Evolutionary conservation across 768 basidiomycete species (phyloP), one percentile per base, ranked within the genome.

Genomic region (Albatrellus ellisii): DNA sequence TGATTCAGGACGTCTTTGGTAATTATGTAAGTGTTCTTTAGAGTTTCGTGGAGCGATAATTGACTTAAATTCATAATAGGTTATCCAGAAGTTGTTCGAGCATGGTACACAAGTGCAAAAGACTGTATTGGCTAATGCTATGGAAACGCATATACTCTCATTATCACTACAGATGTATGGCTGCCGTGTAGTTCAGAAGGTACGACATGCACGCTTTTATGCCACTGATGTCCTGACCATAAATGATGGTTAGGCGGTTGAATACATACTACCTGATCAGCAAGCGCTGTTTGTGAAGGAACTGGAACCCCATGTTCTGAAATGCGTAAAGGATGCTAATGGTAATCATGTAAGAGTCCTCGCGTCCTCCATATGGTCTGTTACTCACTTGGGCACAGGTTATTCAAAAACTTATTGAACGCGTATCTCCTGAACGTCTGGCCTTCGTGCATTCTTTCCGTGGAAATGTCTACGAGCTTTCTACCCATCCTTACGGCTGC

Each of bases 141-240:
- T 99, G 72, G 79, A 88, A 54, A 77, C 78, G 0, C 78, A 83
- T 53, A 68, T 91, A 26, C 63, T 89, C 3, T 63, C 70, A 12
- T 65, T 97, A 40, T 84, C 90, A 8, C 63, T 84, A 42, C 86
- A 97, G 55, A 87, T 92, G 73, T 98, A 98, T 59, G 94, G 92
- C 4, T 99, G 94, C 61, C 77, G 94, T 11, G 91, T 98, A 6
- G 81, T 92, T 15, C 90, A 94, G 58, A 90, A 90, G 79, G 88
- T 86, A 46, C 20, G 49, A 28, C 18, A 54, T 26, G 4, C n/a
- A 37, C 34, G 21, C 15, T 44, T 39, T 43, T 36, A 31, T 36
- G n/a, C n/a, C n/a, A n/a, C n/a, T n/a, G 27, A 33, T 37, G 39
- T 20, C 40, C 32, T 43, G 40, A 42, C 47, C 34, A 31, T 47